phyloP scores from a whole-genome alignment of 140 eudicot genomes.

The Anethum foeniculum region DNA sequence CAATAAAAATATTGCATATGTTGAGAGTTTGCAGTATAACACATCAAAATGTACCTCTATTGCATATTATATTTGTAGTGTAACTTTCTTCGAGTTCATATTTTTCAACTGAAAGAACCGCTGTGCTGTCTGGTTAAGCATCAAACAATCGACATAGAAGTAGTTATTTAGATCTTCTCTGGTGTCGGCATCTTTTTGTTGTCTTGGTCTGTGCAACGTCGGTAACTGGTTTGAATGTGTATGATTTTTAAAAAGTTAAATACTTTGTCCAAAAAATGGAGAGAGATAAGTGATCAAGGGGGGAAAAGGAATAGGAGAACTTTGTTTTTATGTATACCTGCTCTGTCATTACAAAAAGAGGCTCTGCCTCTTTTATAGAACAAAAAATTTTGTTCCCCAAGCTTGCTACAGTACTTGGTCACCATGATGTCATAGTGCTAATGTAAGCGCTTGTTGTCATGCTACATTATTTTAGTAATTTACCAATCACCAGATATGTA shows the following conservation, averaged over 20 bases:
- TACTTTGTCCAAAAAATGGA: not conserved
- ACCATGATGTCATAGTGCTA: not conserved
- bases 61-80: not conserved
- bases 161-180: not conserved
- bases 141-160: not conserved
- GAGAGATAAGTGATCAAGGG: not conserved
- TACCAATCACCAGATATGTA: not conserved
- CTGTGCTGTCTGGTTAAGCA: conserved; percentile 1
- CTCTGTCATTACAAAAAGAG: not conserved
- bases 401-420: not conserved
- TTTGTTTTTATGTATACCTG: not conserved
- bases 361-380: not conserved
- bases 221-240: not conserved
- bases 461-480: not conserved
- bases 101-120: not conserved
- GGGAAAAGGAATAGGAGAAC: not conserved
- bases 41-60: not conserved
- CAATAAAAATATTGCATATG: not conserved
- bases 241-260: not conserved
- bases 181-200: not conserved
- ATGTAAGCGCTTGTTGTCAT: not conserved
- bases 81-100: not conserved
- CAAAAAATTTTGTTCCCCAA: not conserved
- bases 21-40: not conserved
- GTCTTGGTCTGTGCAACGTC: not conserved